Evolutionary conservation across 1,284 basidiomycete genomes (phyloP).

Genomic region (Leucoagaricus sp.): DNA sequence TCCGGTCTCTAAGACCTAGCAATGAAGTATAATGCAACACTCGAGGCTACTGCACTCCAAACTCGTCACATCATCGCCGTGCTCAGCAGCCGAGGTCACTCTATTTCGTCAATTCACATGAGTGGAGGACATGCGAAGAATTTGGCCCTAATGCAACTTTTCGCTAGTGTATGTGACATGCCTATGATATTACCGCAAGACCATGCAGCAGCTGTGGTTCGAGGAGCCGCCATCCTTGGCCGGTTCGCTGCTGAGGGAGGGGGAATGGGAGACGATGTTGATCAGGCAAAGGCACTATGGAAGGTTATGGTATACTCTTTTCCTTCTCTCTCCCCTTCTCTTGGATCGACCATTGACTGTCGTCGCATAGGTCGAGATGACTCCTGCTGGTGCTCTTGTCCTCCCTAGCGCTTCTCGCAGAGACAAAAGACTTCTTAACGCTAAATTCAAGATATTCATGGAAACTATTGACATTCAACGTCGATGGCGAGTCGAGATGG

Average conservation of each 20-base stretch:
- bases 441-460: conserved; percentile 93
- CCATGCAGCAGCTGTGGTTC: conserved; percentile 83
- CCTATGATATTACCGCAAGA: conserved; percentile 84
- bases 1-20: conserved; percentile 81
- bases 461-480: conserved; percentile 89
- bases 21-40: conserved; percentile 87
- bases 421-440: conserved; percentile 79
- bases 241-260: conserved; percentile 78
- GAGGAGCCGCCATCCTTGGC: conserved; percentile 93
- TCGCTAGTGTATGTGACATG: conserved; percentile 85
- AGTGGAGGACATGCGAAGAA: conserved; percentile 93
- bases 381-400: conserved; percentile 78
- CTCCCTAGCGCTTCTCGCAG: conserved; percentile 60
- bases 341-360: neutral
- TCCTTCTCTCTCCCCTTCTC: neutral
- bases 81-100: conserved; percentile 88
- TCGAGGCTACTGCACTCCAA: conserved; percentile 95
- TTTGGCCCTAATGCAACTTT: conserved; percentile 78
- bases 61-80: conserved; percentile 93
- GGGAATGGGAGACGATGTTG: conserved; percentile 30
- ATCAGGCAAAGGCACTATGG: conserved; percentile 78
- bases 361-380: conserved; percentile 81
- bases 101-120: conserved; percentile 89
- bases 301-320: conserved; percentile 77
- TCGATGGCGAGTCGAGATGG: conserved; percentile 76